Evolutionary conservation across 2,329 filamentous ascomycete genomes (phyloP).

Genomic region (Podosphaera xanthii): DNA sequence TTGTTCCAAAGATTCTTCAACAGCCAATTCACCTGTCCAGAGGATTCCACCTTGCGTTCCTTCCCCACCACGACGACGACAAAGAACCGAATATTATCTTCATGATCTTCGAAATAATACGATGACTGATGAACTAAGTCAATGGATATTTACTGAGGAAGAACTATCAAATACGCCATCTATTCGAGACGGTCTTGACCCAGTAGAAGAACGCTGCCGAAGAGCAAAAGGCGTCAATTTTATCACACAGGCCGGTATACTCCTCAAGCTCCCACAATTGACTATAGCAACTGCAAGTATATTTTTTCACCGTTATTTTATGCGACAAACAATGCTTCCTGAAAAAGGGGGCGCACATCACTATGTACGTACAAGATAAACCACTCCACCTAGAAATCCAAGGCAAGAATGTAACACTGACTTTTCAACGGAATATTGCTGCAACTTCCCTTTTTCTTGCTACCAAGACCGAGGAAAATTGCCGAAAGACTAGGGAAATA

Average conservation of each 20-base stretch:
- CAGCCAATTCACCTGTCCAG: too few species aligned
- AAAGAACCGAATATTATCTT: constrained; percentile 2
- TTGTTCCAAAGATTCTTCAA: too few species aligned
- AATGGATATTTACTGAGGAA: constrained; percentile 77
- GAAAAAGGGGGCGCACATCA: constrained; percentile 65
- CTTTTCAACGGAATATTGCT: constrained; percentile 42
- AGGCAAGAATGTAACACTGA: constrained; percentile 4
- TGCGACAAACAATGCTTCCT: constrained; percentile 64
- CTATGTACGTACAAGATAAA: constrained; percentile 40
- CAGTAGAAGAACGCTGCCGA: constrained; percentile 54
- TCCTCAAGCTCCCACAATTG: constrained; percentile 77
- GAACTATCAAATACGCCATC: constrained; percentile 70
- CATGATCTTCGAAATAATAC: constrained; percentile 9
- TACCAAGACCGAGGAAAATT: constrained; percentile 94
- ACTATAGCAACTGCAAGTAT: constrained; percentile 81
- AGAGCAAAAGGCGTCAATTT: constrained; percentile 90
- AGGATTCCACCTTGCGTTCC: constrained; percentile 34
- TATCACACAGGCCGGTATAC: constrained; percentile 79
- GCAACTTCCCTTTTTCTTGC: constrained; percentile 82
- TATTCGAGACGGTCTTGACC: constrained; percentile 56
- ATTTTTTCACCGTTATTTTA: constrained; percentile 91
- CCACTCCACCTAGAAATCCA: constrained; percentile 1
- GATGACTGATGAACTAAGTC: constrained; percentile 24
- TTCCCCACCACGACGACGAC: constrained; percentile 29
- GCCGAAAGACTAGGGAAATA: constrained; percentile 82